Evolutionary conservation across 495 filamentous ascomycete species (phyloP).

Genomic region (Daldinia concentrica): DNA sequence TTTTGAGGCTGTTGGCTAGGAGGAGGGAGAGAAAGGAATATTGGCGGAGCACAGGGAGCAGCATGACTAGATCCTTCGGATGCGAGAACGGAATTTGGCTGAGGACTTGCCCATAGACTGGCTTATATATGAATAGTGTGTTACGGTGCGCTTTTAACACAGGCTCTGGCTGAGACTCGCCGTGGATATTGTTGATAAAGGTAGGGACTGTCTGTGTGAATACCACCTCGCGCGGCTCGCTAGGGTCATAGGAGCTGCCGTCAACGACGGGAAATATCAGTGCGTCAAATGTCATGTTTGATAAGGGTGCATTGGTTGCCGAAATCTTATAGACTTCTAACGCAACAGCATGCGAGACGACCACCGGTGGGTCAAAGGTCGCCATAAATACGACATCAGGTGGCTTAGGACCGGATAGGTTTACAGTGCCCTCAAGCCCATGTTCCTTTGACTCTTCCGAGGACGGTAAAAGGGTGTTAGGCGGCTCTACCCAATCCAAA

Average conservation of each 20-base stretch:
- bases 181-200: slow-evolving; percentile 37
- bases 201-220: slow-evolving; percentile 48
- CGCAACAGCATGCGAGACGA: slow-evolving; percentile 74
- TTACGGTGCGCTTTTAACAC: slow-evolving; percentile 67
- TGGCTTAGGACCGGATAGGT: slow-evolving; percentile 56
- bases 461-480: slow-evolving; percentile 54
- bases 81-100: slow-evolving; percentile 84
- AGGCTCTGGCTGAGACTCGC: slow-evolving; percentile 46
- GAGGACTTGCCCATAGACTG: slow-evolving; percentile 72
- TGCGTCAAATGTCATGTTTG: slow-evolving; percentile 69
- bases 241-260: slow-evolving; percentile 49
- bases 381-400: slow-evolving; percentile 85
- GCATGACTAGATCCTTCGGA: slow-evolving; percentile 80
- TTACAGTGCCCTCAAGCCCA: slow-evolving; percentile 49
- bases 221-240: slow-evolving; percentile 51
- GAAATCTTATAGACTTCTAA: slow-evolving; percentile 72
- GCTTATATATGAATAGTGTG: slow-evolving; percentile 74
- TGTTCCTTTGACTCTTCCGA: slow-evolving; percentile 50
- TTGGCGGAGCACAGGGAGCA: slow-evolving; percentile 80
- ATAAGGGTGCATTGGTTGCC: slow-evolving; percentile 63
- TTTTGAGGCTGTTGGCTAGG: slow-evolving; percentile 67
- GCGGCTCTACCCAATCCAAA: slow-evolving; percentile 75
- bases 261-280: slow-evolving; percentile 66
- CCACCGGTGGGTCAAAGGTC: slow-evolving; percentile 82
- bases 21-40: slow-evolving; percentile 74